Conservation (phyloP, 2,329 filamentous ascomycete genomes). For the Aspergillus pseudotamarii region DNA sequence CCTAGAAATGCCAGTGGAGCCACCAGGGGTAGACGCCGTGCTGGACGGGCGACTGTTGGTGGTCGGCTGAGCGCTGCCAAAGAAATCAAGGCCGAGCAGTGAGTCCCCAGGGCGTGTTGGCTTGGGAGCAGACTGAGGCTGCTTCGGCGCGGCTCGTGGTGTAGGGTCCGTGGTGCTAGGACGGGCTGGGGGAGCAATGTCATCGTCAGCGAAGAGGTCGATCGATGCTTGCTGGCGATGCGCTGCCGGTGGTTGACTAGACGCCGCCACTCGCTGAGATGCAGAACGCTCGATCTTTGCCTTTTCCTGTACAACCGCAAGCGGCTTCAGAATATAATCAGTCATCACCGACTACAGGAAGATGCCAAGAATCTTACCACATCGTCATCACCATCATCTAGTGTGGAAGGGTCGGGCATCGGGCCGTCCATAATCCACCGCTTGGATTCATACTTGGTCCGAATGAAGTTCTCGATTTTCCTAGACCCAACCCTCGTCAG, state of each 20-base stretch:
- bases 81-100: slow-evolving; percentile 87
- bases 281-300: slow-evolving; percentile 67
- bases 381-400: slow-evolving; percentile 89
- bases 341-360: background rate
- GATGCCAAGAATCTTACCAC: slow-evolving; percentile 50
- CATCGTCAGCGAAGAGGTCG: slow-evolving; percentile 82
- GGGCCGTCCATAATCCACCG: slow-evolving; percentile 98
- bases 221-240: slow-evolving; percentile 55
- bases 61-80: slow-evolving; percentile 70
- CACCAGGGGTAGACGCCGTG: slow-evolving; percentile 65
- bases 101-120: slow-evolving; percentile 79
- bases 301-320: slow-evolving; percentile 70
- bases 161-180: slow-evolving; percentile 73
- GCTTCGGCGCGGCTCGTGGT: slow-evolving; percentile 62
- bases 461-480: slow-evolving; percentile 99
- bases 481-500: slow-evolving; percentile 35
- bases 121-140: slow-evolving; percentile 59
- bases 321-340: slow-evolving; percentile 49
- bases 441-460: slow-evolving; percentile 98
- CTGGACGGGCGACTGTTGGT: slow-evolving; percentile 78
- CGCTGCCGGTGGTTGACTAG: slow-evolving; percentile 50
- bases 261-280: slow-evolving; percentile 53
- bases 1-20: slow-evolving; percentile 68
- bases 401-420: slow-evolving; percentile 86
- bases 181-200: slow-evolving; percentile 64